Conservation (phyloP, 306 rosid species). For the Elaeagnus macrophylla region DNA sequence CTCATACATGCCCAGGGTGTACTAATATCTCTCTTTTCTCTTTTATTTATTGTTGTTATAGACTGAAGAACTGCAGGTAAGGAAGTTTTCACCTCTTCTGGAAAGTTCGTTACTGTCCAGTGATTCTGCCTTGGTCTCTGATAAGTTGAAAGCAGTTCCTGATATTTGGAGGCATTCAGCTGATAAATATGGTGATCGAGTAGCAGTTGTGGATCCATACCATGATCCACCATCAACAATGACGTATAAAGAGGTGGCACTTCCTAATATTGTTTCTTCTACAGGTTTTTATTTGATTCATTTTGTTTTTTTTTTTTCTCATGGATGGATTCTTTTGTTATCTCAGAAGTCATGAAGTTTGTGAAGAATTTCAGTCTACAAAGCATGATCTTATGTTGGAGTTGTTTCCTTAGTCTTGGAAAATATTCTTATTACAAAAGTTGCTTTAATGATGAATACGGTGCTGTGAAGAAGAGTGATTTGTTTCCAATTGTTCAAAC, state of each 20-base stretch:
- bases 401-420: not conserved
- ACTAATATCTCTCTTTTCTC: slow-evolving; percentile 5
- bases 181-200: slow-evolving; percentile 65
- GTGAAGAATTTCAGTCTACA: slow-evolving; percentile 7
- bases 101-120: slow-evolving; percentile 49
- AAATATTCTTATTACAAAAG: no score
- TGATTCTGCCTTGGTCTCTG: slow-evolving; percentile 32
- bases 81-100: slow-evolving; percentile 74
- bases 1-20: not conserved
- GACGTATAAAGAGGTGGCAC: slow-evolving; percentile 64
- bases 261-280: not conserved
- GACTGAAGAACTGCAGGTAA: slow-evolving; percentile 39
- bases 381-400: not conserved
- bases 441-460: no score
- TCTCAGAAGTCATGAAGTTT: slow-evolving; percentile 7
- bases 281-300: slow-evolving; percentile 6
- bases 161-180: slow-evolving; percentile 93
- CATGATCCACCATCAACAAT: slow-evolving; percentile 78
- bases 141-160: slow-evolving; percentile 86
- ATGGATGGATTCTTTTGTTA: not conserved
- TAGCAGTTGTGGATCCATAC: slow-evolving; percentile 69
- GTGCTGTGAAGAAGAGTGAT: no score
- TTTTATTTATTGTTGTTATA: slow-evolving; percentile 15
- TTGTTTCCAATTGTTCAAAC: no score
- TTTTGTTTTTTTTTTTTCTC: not conserved